Conservation (phyloP, 768 basidiomycete genomes). For the Mycena amicta region DNA sequence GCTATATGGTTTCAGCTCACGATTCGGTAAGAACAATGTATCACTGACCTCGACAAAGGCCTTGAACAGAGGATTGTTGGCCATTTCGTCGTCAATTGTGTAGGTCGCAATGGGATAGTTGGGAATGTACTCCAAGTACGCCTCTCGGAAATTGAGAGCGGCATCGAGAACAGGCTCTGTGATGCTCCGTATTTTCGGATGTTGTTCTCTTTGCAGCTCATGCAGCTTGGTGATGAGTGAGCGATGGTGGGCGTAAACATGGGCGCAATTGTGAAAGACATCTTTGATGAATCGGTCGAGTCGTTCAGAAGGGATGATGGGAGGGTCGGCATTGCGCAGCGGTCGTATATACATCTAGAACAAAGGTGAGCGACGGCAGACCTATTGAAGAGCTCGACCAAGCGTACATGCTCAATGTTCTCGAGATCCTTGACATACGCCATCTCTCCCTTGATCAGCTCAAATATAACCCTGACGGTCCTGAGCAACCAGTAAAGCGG, state of each 20-base stretch:
- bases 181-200: conserved; percentile 75
- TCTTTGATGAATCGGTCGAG: conserved; percentile 80
- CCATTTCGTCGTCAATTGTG: conserved; percentile 86
- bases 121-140: conserved; percentile 92
- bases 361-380: no score
- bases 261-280: conserved; percentile 86
- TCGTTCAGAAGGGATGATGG: conserved; percentile 73
- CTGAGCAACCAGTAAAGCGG: conserved; percentile 20
- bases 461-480: conserved; percentile 77
- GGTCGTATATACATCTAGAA: conserved; percentile 82
- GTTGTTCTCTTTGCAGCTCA: conserved; percentile 86
- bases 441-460: conserved; percentile 95
- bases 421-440: conserved; percentile 91
- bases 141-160: conserved; percentile 88
- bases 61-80: conserved; percentile 78
- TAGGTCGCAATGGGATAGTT: conserved; percentile 92
- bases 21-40: conserved; percentile 25
- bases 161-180: conserved; percentile 87
- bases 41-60: conserved; percentile 74
- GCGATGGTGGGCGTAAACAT: conserved; percentile 74
- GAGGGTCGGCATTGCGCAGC: conserved; percentile 69
- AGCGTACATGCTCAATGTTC: conserved; percentile 72
- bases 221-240: conserved; percentile 79
- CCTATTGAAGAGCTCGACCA: background rate
- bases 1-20: no score